phyloP scores from a whole-genome alignment of 169 alveolate species.

The Eimeria acervulina region DNA sequence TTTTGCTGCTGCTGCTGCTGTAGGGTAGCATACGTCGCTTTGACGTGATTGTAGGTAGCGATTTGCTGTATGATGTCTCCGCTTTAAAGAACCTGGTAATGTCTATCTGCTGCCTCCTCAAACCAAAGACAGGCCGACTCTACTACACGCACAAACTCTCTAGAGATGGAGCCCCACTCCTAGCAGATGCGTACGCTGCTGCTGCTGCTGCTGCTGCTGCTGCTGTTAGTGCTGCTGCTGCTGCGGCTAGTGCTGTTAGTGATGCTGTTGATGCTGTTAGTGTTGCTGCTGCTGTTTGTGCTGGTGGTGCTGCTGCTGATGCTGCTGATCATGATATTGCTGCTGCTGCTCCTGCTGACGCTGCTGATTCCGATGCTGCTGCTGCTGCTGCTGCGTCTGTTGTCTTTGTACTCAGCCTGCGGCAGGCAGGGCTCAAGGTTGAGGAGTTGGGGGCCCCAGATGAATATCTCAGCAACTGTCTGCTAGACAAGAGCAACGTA shows the following conservation, averaged over 20 bases:
- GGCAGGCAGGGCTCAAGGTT: background rate
- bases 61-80: background rate
- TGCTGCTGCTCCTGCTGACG: background rate
- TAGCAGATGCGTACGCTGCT: background rate
- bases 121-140: background rate
- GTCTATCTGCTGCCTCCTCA: background rate
- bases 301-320: background rate
- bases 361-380: background rate
- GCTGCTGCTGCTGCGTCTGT: background rate
- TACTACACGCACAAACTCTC: conserved; percentile 35
- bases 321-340: conserved; percentile 4
- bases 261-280: background rate
- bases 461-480: background rate
- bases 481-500: background rate
- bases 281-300: background rate
- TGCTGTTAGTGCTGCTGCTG: background rate
- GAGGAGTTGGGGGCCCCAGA: conserved; percentile 1
- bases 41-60: conserved; percentile 52
- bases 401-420: background rate
- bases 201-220: background rate
- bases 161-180: conserved; percentile 2
- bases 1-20: background rate
- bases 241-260: background rate
- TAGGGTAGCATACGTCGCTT: background rate
- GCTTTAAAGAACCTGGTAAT: background rate